These are phyloP conservation scores for Sporothrix euskadiensis DNA, from an alignment of 2,329 filamentous ascomycete genomes.

Conservation along the genomic window DNA sequence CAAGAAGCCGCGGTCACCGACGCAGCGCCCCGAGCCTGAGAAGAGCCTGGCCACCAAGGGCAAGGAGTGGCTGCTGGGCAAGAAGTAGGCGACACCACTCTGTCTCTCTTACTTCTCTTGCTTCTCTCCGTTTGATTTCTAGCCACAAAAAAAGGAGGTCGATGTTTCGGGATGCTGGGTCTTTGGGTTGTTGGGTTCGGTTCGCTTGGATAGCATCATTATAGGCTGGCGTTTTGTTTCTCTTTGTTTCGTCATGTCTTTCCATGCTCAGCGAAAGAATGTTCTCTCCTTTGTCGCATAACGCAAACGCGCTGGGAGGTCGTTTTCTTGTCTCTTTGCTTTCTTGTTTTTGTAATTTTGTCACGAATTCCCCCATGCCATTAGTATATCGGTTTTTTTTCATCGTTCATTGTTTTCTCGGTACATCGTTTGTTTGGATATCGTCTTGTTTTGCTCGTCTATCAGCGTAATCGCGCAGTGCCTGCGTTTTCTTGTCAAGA, in stretches of 20 bases:
- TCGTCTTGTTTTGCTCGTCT: background rate
- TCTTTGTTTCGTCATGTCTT: background rate
- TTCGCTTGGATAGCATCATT: conserved; percentile 11
- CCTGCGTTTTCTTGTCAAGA: background rate
- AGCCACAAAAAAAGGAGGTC: conserved; percentile 16
- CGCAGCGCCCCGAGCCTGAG: conserved; percentile 33
- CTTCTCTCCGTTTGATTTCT: background rate
- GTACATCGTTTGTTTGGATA: background rate
- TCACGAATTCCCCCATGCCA: conserved; percentile 6
- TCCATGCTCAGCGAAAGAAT: conserved; percentile 8
- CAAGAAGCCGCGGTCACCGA: conserved; percentile 29
- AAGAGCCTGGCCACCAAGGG: conserved; percentile 46
- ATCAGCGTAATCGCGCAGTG: background rate
- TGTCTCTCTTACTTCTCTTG: background rate
- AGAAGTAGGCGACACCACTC: conserved; percentile 40
- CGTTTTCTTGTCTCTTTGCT: background rate
- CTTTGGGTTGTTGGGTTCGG: background rate
- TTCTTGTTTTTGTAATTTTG: background rate
- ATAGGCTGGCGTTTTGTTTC: conserved; percentile 10
- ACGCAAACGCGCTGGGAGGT: background rate
- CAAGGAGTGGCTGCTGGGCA: conserved; percentile 53
- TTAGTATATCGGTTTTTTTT: background rate
- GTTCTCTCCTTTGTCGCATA: background rate
- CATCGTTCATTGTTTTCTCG: background rate
- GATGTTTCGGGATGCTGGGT: background rate